Percentiles rank a stretch among this genome's conserved stretches.
phyloP scores from a whole-genome alignment of 2,329 filamentous ascomycete species.

The Leptographium lundbergii region DNA sequence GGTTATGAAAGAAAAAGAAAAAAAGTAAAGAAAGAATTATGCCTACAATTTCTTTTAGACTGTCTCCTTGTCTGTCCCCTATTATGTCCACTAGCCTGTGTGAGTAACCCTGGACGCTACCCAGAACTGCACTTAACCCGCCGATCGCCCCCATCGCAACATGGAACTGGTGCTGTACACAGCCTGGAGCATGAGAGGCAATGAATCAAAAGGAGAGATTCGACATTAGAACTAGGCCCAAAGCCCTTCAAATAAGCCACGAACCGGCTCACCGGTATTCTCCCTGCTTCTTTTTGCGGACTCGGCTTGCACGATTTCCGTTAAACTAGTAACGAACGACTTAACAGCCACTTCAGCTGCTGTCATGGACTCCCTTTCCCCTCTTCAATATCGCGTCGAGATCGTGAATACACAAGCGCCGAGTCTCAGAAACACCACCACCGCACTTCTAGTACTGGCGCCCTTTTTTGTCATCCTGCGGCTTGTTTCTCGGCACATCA shows the following conservation, averaged over 20 bases:
- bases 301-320: background rate
- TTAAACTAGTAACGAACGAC: background rate
- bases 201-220: background rate
- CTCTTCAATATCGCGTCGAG: background rate
- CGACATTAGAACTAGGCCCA: background rate
- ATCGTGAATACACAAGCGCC: background rate
- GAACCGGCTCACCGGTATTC: background rate
- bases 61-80: background rate
- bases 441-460: slow-evolving; percentile 1
- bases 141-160: background rate
- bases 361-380: background rate
- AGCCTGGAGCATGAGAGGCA: background rate
- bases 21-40: too few species aligned
- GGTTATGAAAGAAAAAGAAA: too few species aligned
- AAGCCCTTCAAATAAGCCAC: background rate
- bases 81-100: background rate
- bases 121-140: too few species aligned
- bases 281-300: background rate
- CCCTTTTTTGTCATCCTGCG: slow-evolving; percentile 1
- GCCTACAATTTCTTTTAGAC: too few species aligned
- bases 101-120: background rate
- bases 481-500: background rate
- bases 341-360: background rate
- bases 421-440: background rate
- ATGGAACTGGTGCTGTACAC: background rate